Base-by-base conservation (phyloP, 345 rosid genomes). In the Aegle marmelos region DNA sequence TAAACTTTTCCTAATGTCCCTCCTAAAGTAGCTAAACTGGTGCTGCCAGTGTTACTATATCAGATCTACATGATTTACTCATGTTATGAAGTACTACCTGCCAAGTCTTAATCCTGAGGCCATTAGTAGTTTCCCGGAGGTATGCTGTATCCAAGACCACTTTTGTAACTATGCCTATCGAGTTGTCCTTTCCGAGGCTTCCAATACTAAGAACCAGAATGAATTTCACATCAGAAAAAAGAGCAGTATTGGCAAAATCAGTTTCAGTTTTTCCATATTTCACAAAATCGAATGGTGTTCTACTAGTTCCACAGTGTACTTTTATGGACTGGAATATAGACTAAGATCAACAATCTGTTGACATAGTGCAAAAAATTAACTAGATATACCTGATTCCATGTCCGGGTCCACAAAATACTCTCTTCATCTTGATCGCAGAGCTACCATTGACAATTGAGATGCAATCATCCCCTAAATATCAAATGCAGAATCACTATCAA, bases 31-130 rank as follows among this genome's bases (percentile, higher is more conserved):
- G 30, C 71, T 61, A 64, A 72, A 64, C 57, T 48, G 6, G 70
- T 27, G 36, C 68, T 64, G 31, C 27, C 50, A 27, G 33, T 6
- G 11, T 34, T 16, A 60, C 1, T 56, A 22, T 73, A 30, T 72
- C 56, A 61, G 64, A 34, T 68, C 17, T 64, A 34, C 33, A 16
- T 45, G 45, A 76, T 71, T 37, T 53, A 56, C 21, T 31, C 21
- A 60, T 70, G 61, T 27, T 62, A 10, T 14, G 25, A 5, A 54
- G 45, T 70, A 60, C 82, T 87, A 94, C 99, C 99, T 96, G 99
- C 98, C 97, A 96, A 56, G 99, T 93, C 83, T 96, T 96, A 76
- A 96, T 96, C 86, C 99, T 91, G 79, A 96, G 87, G 60, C 99
- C 99, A 77, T 92, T 96, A 30, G 92, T 86, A 50, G 99, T 90